phyloP scores from a whole-genome alignment of 805 yeast species.

The Candida xiaguanensis region DNA sequence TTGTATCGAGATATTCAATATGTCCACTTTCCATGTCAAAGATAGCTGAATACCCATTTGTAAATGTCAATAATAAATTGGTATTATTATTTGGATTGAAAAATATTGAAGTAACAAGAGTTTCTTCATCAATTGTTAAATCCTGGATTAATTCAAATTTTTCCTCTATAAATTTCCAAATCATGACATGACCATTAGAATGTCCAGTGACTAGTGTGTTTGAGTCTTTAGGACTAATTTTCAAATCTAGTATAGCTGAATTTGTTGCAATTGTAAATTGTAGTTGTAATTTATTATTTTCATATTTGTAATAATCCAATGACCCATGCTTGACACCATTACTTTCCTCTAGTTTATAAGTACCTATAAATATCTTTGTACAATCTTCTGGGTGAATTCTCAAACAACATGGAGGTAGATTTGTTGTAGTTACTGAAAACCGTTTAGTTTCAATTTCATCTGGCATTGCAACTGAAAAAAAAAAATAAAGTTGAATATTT shows the following conservation, averaged over 20 bases:
- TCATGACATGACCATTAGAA: slow-evolving; percentile 68
- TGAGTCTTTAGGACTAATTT: slow-evolving; percentile 55
- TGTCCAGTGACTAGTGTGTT: slow-evolving; percentile 59
- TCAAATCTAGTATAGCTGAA: slow-evolving; percentile 76
- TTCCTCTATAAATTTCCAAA: slow-evolving; percentile 52
- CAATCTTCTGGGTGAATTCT: slow-evolving; percentile 52
- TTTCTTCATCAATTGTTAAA: slow-evolving; percentile 39
- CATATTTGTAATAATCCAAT: slow-evolving; percentile 38
- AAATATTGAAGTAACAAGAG: slow-evolving; percentile 61
- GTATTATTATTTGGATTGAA: slow-evolving; percentile 44
- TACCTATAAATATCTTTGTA: slow-evolving; percentile 61
- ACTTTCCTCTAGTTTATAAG: slow-evolving; percentile 59
- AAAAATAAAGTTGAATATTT: slow-evolving; percentile 2
- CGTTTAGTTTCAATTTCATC: slow-evolving; percentile 14
- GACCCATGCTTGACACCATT: slow-evolving; percentile 64
- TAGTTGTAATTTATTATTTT: slow-evolving; percentile 12
- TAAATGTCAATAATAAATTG: slow-evolving; percentile 53
- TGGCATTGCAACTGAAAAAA: slow-evolving; percentile 2
- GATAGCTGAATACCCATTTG: slow-evolving; percentile 59
- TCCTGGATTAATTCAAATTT: slow-evolving; percentile 12
- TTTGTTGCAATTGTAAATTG: slow-evolving; percentile 31
- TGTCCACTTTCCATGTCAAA: slow-evolving; percentile 25
- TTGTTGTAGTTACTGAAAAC: slow-evolving; percentile 35
- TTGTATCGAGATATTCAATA: slow-evolving; percentile 23
- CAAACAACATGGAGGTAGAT: slow-evolving; percentile 82